phyloP scores from a whole-genome alignment of 164 flowering plant species.

The Chimonanthus salicifolius region DNA sequence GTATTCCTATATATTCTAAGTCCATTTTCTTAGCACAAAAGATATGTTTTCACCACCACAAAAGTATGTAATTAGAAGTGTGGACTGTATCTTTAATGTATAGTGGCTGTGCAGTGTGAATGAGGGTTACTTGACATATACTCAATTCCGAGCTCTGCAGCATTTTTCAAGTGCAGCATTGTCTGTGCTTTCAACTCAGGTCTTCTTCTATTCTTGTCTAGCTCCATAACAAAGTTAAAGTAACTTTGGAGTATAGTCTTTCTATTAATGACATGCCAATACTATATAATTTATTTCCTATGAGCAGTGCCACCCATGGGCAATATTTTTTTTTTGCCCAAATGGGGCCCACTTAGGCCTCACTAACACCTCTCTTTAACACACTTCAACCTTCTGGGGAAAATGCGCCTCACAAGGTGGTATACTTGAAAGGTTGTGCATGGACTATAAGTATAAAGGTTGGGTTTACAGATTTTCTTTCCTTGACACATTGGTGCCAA shows the following conservation, averaged over 20 bases:
- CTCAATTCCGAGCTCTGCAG: slow-evolving; percentile 88
- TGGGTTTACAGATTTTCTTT: too few species aligned
- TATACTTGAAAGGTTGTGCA: too few species aligned
- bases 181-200: slow-evolving; percentile 97
- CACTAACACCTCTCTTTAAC: too few species aligned
- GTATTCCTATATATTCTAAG: slow-evolving; percentile 25
- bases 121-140: slow-evolving; percentile 88
- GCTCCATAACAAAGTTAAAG: background rate
- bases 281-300: too few species aligned
- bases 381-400: too few species aligned
- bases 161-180: slow-evolving; percentile 91
- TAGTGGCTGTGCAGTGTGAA: slow-evolving; percentile 58
- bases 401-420: too few species aligned
- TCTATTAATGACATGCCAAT: too few species aligned
- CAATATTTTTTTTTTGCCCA: background rate
- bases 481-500: too few species aligned
- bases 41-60: background rate
- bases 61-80: background rate
- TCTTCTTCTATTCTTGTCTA: slow-evolving; percentile 27
- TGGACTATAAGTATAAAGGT: too few species aligned
- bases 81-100: background rate
- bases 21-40: background rate
- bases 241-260: background rate
- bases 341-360: too few species aligned
- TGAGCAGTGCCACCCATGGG: too few species aligned